phyloP scores from a whole-genome alignment of 1,284 basidiomycete genomes.

The Ceratobasidium sp. region DNA sequence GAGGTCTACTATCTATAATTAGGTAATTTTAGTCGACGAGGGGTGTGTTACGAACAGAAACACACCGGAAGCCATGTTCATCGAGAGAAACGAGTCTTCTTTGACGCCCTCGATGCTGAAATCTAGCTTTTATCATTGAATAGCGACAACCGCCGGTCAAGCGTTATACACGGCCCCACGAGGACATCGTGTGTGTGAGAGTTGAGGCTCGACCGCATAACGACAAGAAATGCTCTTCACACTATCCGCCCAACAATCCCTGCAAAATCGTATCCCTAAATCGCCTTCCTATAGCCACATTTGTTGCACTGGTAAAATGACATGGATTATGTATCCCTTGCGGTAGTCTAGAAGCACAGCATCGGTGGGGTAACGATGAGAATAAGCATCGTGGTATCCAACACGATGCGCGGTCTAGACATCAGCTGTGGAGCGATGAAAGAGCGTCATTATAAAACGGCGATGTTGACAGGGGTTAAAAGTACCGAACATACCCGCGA shows the following conservation, averaged over 20 bases:
- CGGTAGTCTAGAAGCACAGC: constrained; percentile 36
- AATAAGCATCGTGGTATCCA: not conserved
- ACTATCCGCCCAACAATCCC: constrained; percentile 7
- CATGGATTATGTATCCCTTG: constrained; percentile 27
- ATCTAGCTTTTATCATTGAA: constrained; percentile 25
- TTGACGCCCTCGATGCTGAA: constrained; percentile 4
- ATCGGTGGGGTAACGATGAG: constrained; percentile 24
- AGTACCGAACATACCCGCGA: constrained; percentile 14
- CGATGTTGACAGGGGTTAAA: constrained; percentile 6
- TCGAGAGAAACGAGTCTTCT: constrained; percentile 31
- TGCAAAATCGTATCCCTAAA: constrained; percentile 19
- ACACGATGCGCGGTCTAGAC: constrained; percentile 43
- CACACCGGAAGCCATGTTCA: constrained; percentile 30
- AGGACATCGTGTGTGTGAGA: constrained; percentile 18
- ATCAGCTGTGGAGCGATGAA: constrained; percentile 35
- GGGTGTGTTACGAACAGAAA: constrained; percentile 16
- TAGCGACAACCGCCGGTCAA: constrained; percentile 26
- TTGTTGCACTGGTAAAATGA: not conserved
- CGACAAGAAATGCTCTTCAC: constrained; percentile 39
- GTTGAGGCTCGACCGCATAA: constrained; percentile 39
- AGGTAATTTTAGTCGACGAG: constrained; percentile 40
- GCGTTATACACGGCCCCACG: constrained; percentile 35
- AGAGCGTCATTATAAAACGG: constrained; percentile 32
- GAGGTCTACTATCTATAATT: constrained; percentile 17
- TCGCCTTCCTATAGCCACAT: constrained; percentile 18